Evolutionary conservation across 768 basidiomycete genomes (phyloP).

Genomic region (Agrocybe pediades): DNA sequence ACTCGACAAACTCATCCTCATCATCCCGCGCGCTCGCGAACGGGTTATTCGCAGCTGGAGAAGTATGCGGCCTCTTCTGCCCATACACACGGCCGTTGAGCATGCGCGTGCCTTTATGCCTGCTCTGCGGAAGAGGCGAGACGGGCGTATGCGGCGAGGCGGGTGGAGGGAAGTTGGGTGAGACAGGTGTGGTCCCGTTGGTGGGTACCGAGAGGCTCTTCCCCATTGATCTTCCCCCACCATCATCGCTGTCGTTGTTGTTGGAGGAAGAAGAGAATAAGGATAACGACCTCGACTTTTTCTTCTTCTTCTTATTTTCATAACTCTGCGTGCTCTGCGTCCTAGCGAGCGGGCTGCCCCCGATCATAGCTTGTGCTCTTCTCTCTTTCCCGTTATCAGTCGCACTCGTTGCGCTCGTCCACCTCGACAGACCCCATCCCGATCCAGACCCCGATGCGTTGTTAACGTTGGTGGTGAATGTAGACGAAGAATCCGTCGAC

Average conservation of each 20-base stretch:
- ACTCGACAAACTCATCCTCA: conserved; percentile 88
- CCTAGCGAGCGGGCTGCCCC: conserved; percentile 33
- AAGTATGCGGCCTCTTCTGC: background rate
- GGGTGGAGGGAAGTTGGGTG: no score
- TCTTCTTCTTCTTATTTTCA: no score
- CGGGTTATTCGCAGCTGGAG: conserved; percentile 45
- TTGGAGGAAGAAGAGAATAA: conserved; percentile 11
- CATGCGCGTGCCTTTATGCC: no score
- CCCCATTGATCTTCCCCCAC: no score
- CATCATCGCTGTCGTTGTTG: no score
- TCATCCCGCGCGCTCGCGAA: conserved; percentile 66
- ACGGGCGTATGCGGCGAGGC: no score
- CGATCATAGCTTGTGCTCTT: conserved; percentile 13
- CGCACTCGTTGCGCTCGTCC: conserved; percentile 30
- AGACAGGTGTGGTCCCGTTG: no score
- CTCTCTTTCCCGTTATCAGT: conserved; percentile 11
- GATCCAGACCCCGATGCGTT: no score
- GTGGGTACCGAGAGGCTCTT: no score
- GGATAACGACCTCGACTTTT: conserved; percentile 19
- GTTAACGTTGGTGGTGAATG: conserved; percentile 11
- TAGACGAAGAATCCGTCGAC: conserved; percentile 14
- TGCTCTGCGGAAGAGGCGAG: no score
- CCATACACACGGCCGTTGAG: conserved; percentile 20
- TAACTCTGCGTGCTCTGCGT: conserved; percentile 35
- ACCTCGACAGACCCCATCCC: conserved; percentile 29